phyloP scores from a whole-genome alignment of 2,329 filamentous ascomycete genomes.

The Neurospora sp. region DNA sequence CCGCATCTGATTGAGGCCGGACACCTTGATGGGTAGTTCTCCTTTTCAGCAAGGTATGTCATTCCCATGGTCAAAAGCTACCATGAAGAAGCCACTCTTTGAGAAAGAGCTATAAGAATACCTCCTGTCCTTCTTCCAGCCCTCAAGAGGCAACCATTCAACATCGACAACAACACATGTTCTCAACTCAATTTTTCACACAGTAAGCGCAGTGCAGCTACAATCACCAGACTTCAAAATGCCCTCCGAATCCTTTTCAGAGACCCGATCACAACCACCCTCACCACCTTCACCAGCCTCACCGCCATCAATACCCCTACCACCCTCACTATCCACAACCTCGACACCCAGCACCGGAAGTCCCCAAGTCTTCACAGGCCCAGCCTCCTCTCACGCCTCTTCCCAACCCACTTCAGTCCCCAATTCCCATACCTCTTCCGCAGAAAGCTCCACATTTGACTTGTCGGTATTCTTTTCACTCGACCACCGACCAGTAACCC shows the following conservation, averaged over 20 bases:
- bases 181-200: too few relatives aligned
- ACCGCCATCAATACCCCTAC: neutral
- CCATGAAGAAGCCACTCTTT: neutral
- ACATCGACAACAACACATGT: neutral
- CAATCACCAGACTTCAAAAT: neutral
- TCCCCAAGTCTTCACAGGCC: neutral
- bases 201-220: neutral
- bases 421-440: neutral
- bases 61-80: neutral
- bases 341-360: neutral
- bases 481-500: neutral
- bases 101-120: neutral
- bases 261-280: neutral
- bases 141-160: neutral
- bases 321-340: neutral
- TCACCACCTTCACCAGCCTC: neutral
- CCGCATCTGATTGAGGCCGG: neutral
- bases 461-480: neutral
- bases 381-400: neutral
- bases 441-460: neutral
- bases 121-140: neutral
- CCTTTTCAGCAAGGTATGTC: neutral
- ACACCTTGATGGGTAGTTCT: neutral
- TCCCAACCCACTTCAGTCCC: neutral
- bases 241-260: neutral